phyloP scores from a whole-genome alignment of 345 rosid genomes.

The Hibiscus trionum region DNA sequence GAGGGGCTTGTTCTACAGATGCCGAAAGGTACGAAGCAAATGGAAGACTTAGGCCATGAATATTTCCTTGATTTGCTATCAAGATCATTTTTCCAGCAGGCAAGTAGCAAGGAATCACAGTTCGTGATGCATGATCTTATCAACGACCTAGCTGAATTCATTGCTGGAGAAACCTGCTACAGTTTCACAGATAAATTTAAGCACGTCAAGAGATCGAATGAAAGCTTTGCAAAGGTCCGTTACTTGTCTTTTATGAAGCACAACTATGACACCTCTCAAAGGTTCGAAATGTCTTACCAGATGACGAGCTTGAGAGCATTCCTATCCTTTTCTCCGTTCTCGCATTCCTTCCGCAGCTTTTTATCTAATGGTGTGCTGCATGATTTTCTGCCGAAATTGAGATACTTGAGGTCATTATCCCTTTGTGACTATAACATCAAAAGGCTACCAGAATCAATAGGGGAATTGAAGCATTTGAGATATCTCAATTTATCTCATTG shows the following conservation, averaged over 20 bases:
- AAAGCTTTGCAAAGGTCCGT: background rate
- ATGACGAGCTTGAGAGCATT: slow-evolving; percentile 6
- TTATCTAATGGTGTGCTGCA: background rate
- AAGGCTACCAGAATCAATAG: slow-evolving; percentile 15
- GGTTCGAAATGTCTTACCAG: background rate
- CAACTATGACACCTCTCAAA: background rate
- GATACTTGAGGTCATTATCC: slow-evolving; percentile 11
- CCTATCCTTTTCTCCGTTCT: background rate
- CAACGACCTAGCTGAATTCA: slow-evolving; percentile 16
- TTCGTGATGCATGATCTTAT: slow-evolving; percentile 23
- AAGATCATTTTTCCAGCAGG: slow-evolving; percentile 12
- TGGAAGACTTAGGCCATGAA: slow-evolving; percentile 11
- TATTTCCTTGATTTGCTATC: slow-evolving; percentile 1
- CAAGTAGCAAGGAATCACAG: background rate
- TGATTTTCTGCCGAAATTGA: slow-evolving; percentile 5
- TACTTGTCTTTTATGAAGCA: slow-evolving; percentile 9
- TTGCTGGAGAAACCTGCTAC: slow-evolving; percentile 3
- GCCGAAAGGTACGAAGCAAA: background rate
- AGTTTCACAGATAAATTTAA: background rate
- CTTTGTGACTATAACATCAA: slow-evolving; percentile 5
- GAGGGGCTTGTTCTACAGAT: slow-evolving; percentile 15
- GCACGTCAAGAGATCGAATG: background rate
- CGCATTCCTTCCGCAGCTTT: slow-evolving; percentile 1
- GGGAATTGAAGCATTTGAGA: slow-evolving; percentile 17
- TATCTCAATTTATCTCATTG: slow-evolving; percentile 15